Conservation (phyloP, 2,329 filamentous ascomycete species). For the Trichoderma koningii region DNA sequence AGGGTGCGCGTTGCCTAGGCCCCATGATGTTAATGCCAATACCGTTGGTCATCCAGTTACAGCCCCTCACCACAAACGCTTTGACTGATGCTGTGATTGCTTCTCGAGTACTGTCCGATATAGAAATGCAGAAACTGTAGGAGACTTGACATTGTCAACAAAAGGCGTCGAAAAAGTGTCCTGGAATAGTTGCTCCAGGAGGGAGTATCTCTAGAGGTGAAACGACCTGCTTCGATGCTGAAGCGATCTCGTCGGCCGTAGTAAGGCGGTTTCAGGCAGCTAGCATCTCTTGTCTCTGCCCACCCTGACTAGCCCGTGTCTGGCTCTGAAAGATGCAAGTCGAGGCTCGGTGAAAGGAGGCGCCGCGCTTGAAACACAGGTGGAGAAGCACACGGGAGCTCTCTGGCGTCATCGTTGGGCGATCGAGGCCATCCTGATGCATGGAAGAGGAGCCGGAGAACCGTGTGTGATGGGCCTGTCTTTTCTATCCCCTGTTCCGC, state of each 20-base stretch:
- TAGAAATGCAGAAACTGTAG: no score
- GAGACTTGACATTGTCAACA: no score
- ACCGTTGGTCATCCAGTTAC: no score
- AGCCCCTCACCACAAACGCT: no score
- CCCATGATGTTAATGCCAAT: no score
- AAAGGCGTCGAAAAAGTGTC: no score
- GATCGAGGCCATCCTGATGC: background rate
- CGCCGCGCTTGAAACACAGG: background rate
- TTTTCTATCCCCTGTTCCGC: background rate
- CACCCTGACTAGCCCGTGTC: background rate
- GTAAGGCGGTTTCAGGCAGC: background rate
- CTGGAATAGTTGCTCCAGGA: no score
- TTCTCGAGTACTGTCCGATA: no score
- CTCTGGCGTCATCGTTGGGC: background rate
- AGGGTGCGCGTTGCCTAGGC: no score
- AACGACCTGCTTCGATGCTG: background rate
- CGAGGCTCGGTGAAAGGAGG: constrained; percentile 4
- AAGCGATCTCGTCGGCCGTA: background rate
- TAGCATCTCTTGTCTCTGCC: background rate
- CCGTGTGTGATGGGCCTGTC: background rate
- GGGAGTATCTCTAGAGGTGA: no score
- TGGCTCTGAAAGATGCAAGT: background rate
- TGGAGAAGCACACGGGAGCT: background rate
- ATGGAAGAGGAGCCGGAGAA: background rate
- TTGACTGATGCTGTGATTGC: no score